Base-by-base conservation (phyloP, 176 grass and related monocot genomes). In the Leersia perrieri region DNA sequence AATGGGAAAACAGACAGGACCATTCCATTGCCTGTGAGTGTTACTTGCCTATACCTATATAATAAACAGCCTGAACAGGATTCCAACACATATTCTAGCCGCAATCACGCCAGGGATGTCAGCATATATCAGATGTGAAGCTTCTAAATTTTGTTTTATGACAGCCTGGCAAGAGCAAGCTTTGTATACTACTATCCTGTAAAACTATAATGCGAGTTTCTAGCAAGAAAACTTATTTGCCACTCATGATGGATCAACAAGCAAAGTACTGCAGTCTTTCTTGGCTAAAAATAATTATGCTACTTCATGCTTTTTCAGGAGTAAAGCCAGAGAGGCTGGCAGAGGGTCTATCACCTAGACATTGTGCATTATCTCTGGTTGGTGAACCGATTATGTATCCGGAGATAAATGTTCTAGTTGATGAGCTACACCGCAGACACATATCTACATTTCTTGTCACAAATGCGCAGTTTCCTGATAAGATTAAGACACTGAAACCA, bases 391-490 rank as follows among this genome's bases (percentile, higher is more conserved):
- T 99, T 79, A 99, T 99, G 92, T 99, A 95, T 76, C 96, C 87
- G 14, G 96, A 99, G 80, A 99, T 95, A 89, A 99, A 99, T 95
- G 30, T 89, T 75, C 84, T 99, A 79, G 73, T 99, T 69, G 90
- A 93, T 82, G 96, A 99, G 72, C 78, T 99, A 66, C 90, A 99
- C 60, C 61, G 60, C 33, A 95, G 90, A 63, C 90, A 86, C 73
- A 99, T 99, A 75, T 99, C 96, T 27, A 99, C 87, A 4, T 95
- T 99, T 82, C 88, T 99, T 80, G 92, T 99, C 78, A 95, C 96
- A 81, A 99, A 99, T 93, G 96, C 96, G 45, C 96, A 99, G 75
- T 99, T 99, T 88, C 92, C 96, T 80, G 92, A 99, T 25, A 93
- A 76, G 78, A 99, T 99, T 66, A 91, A 93, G 73, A 76, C 71